Conservation (phyloP, 2,329 filamentous ascomycete genomes). For the Septoria petroselini region DNA sequence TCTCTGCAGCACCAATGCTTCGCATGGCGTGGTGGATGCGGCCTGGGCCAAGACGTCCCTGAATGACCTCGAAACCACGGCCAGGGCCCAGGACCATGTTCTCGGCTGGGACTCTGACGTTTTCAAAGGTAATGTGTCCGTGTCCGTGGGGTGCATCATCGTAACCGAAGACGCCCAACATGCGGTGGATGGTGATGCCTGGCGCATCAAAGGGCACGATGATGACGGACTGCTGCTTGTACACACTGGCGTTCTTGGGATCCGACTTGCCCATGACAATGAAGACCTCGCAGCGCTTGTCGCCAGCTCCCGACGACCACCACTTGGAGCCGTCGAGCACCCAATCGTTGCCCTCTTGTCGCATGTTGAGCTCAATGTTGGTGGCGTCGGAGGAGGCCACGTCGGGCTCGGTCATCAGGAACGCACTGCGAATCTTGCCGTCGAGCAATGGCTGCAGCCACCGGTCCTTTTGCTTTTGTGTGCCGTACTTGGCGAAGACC, state of each 20-base stretch:
- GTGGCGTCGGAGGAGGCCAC: conserved; percentile 51
- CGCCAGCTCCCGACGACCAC: conserved; percentile 96
- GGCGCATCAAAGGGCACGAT: conserved; percentile 77
- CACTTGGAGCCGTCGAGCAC: conserved; percentile 98
- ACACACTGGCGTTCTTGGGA: conserved; percentile 68
- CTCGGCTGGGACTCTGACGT: conserved; percentile 79
- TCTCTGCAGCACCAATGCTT: conserved; percentile 83
- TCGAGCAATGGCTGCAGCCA: conserved; percentile 51
- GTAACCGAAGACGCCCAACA: conserved; percentile 92
- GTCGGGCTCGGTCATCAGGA: conserved; percentile 47
- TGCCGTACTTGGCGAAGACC: conserved; percentile 53
- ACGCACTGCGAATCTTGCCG: conserved; percentile 49
- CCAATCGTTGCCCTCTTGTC: conserved; percentile 79
- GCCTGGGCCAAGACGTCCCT: conserved; percentile 90
- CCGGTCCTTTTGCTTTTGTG: conserved; percentile 48
- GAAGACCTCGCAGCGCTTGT: conserved; percentile 87
- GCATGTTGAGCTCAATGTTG: conserved; percentile 64
- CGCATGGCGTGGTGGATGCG: conserved; percentile 99
- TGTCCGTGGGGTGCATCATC: conserved; percentile 97
- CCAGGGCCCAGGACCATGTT: conserved; percentile 92
- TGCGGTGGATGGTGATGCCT: conserved; percentile 86
- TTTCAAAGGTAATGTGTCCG: conserved; percentile 83
- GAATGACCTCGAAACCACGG: conserved; percentile 95
- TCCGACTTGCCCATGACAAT: conserved; percentile 96
- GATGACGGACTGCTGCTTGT: conserved; percentile 91